phyloP scores from a whole-genome alignment of 2,329 filamentous ascomycete species.

The Aspergillus melleus region DNA sequence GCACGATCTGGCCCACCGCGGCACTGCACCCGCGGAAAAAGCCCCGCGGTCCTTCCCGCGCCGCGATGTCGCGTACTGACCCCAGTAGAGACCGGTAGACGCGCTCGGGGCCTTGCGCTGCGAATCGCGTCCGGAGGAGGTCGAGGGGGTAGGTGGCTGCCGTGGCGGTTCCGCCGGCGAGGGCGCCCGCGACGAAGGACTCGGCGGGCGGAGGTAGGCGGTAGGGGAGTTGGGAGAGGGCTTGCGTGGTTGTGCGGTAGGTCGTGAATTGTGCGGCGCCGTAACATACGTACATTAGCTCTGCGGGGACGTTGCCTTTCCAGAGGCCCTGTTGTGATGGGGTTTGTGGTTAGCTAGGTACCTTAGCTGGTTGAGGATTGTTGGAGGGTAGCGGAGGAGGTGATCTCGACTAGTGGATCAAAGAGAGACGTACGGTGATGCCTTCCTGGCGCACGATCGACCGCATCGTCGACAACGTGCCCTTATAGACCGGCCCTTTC shows the following conservation, averaged over 20 bases:
- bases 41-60: conserved; percentile 71
- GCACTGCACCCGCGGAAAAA: conserved; percentile 88
- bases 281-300: conserved; percentile 91
- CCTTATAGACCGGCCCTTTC: conserved; percentile 60
- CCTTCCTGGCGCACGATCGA: conserved; percentile 81
- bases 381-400: too few species aligned
- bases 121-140: conserved; percentile 88
- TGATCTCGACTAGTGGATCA: too few species aligned
- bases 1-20: conserved; percentile 82
- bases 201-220: conserved; percentile 66
- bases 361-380: too few species aligned
- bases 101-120: conserved; percentile 80
- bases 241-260: conserved; percentile 73
- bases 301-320: conserved; percentile 97
- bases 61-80: conserved; percentile 71
- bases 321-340: conserved; percentile 78
- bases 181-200: conserved; percentile 79
- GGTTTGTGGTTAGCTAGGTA: too few species aligned
- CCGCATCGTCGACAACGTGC: conserved; percentile 72
- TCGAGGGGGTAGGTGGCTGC: conserved; percentile 88
- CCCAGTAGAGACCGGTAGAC: conserved; percentile 73
- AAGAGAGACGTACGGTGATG: conserved; percentile 64
- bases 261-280: conserved; percentile 84
- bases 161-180: conserved; percentile 80
- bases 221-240: conserved; percentile 58